These are phyloP conservation scores for Cochliopodium minus DNA, from an alignment of 208 protist species.

Conservation along the genomic window DNA sequence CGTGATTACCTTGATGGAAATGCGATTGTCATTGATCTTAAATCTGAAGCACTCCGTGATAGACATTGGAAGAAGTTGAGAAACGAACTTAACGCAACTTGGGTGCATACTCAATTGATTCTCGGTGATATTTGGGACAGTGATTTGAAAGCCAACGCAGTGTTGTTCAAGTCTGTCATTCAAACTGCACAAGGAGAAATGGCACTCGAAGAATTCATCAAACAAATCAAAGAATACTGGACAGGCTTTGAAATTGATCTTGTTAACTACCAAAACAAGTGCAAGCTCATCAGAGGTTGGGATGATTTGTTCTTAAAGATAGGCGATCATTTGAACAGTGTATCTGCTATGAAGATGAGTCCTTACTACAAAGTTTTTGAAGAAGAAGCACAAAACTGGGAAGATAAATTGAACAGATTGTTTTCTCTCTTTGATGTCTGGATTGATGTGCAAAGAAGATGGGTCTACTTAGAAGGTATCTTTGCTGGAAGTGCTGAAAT, in stretches of 20 bases:
- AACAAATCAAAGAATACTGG: slow-evolving; percentile 69
- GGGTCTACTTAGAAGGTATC: slow-evolving; percentile 93
- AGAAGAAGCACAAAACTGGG: slow-evolving; percentile 57
- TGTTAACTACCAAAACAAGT: slow-evolving; percentile 76
- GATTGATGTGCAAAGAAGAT: slow-evolving; percentile 85
- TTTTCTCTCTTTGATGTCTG: slow-evolving; percentile 68
- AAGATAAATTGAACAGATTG: slow-evolving; percentile 71
- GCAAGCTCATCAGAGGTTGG: slow-evolving; percentile 81
- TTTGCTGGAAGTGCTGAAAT: slow-evolving; percentile 82
- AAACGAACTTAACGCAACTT: slow-evolving; percentile 56
- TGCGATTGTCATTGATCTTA: slow-evolving; percentile 64
- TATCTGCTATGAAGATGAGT: slow-evolving; percentile 76
- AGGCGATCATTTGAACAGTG: slow-evolving; percentile 71
- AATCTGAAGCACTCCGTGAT: slow-evolving; percentile 75
- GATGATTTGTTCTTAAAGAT: slow-evolving; percentile 78
- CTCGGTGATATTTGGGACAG: slow-evolving; percentile 75
- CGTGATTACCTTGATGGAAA: slow-evolving; percentile 35
- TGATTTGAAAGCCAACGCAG: slow-evolving; percentile 61
- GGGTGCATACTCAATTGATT: slow-evolving; percentile 59
- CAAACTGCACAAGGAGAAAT: slow-evolving; percentile 53
- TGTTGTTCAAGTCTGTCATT: slow-evolving; percentile 52
- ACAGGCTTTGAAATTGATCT: slow-evolving; percentile 65
- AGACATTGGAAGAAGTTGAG: slow-evolving; percentile 64
- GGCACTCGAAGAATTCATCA: slow-evolving; percentile 61
- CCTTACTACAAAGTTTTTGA: slow-evolving; percentile 79